phyloP scores from a whole-genome alignment of 345 rosid genomes.

The Excoecaria cochinchinensis region DNA sequence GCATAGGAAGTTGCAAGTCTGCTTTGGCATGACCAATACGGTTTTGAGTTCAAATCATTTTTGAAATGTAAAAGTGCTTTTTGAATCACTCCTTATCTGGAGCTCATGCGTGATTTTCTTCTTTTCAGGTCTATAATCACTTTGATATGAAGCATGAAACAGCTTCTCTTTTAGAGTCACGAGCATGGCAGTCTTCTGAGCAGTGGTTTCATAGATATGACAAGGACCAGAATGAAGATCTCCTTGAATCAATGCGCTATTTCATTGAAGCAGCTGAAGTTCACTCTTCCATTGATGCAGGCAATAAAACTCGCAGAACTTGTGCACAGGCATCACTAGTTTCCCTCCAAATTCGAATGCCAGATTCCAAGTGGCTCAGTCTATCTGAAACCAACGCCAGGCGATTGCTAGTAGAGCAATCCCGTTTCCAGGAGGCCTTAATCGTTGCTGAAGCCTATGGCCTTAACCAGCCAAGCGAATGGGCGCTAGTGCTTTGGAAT shows the following conservation, averaged over 20 bases:
- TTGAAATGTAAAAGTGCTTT: not conserved
- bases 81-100: not conserved
- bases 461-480: conserved; percentile 92
- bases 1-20: not conserved
- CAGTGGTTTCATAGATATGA: conserved; percentile 78
- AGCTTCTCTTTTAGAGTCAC: conserved; percentile 81
- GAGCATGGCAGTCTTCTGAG: conserved; percentile 65
- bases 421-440: conserved; percentile 89
- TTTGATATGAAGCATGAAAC: conserved; percentile 98
- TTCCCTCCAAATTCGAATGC: conserved; percentile 96
- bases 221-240: conserved; percentile 90
- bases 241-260: conserved; percentile 86
- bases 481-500: conserved; percentile 95
- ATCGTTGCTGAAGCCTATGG: conserved; percentile 96
- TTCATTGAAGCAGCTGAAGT: conserved; percentile 98
- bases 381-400: conserved; percentile 89
- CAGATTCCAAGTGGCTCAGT: conserved; percentile 85
- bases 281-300: conserved; percentile 88
- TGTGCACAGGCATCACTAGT: conserved; percentile 93
- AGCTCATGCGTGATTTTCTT: conserved; percentile 1
- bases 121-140: conserved; percentile 82
- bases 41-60: not conserved
- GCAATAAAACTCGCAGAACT: conserved; percentile 80
- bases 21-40: not conserved
- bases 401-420: conserved; percentile 80